Evolutionary conservation across 257 asterid species (phyloP), one percentile per base, ranked within the genome.

Genomic region (Marsdenia floribunda): DNA sequence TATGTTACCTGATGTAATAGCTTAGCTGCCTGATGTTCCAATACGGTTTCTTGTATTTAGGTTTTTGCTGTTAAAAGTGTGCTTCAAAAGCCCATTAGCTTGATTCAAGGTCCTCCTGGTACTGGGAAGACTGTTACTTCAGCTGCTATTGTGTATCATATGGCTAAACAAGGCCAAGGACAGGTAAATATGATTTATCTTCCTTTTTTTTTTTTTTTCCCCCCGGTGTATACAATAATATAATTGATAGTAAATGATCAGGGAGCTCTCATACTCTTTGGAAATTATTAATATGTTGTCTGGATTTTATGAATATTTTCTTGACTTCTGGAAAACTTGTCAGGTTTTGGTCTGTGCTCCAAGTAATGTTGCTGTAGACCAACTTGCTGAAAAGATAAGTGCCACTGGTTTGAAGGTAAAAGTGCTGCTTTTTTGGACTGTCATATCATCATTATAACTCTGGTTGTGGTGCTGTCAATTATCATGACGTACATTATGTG

Each of bases 141-240:
- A 3, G 98, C 99, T 70, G 98, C 99, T 71, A 92, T 95, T 72
- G 97, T 95, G 69, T 95, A 92, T 82, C 99, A 95, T 83, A 95
- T 95, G 99, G 99, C 99, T 79, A 92, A 95, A 79, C 99, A 95
- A 83, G 98, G 97, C 78, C 99, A 95, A 82, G 99, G 99, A 38
- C 97, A 95, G 96, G 99, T 85, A 77, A 67, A 47, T 71, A 24
- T 54, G 73, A 57, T 63, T 24, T 64, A 63, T 54, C 68, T 76
- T 4, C 50, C 19, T 42, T 2, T 44, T 38, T 77, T 75, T 69
- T 11, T 16, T 24, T 16, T 1, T 64, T 59, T 46, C 8, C 0
- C 22, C 72, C 70, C 54, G n/a, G n/a, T n/a, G n/a, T 64, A 2
- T 42, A 14, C 49, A 16, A 68, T 49, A 66, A 50, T 50, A 14